Conservation (phyloP, 2,329 filamentous ascomycete genomes). For the Botryosphaeria dothidea region DNA sequence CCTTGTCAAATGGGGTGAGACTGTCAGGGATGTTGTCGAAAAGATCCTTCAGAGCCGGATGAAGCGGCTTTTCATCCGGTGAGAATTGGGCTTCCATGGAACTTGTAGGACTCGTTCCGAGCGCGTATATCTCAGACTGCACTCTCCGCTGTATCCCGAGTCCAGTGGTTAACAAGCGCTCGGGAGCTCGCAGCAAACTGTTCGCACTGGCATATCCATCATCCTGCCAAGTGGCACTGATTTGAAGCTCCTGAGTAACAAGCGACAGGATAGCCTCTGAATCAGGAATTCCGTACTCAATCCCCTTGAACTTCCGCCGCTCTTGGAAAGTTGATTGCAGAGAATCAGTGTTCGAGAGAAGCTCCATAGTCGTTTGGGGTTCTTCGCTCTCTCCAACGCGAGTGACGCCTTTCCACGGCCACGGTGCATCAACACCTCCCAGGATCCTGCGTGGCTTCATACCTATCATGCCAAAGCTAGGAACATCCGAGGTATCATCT, state of each 20-base stretch:
- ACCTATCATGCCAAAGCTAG: constrained; percentile 25
- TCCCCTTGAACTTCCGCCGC: constrained; percentile 43
- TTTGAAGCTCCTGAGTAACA: not conserved
- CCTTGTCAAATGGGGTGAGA: constrained; percentile 78
- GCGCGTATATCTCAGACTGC: constrained; percentile 23
- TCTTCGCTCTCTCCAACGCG: constrained; percentile 60
- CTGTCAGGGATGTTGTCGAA: constrained; percentile 61
- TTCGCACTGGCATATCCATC: not conserved
- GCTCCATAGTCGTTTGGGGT: not conserved
- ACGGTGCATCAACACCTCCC: constrained; percentile 69
- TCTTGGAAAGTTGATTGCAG: not conserved
- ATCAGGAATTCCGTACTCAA: constrained; percentile 29
- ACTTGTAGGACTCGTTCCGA: not conserved
- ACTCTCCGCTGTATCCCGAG: constrained; percentile 43
- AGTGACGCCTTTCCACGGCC: constrained; percentile 66
- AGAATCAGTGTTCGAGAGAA: not conserved
- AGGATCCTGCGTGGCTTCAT: constrained; percentile 48
- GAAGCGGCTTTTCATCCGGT: constrained; percentile 28
- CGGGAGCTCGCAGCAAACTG: constrained; percentile 23
- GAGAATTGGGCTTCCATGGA: not conserved
- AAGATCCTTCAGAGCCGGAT: constrained; percentile 62
- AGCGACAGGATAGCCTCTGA: constrained; percentile 29
- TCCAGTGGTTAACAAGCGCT: constrained; percentile 38
- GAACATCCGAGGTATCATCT: constrained; percentile 22
- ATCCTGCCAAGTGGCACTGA: not conserved